Evolutionary conservation across 2,329 filamentous ascomycete genomes (phyloP).

Genomic region (Anisogramma anomala): DNA sequence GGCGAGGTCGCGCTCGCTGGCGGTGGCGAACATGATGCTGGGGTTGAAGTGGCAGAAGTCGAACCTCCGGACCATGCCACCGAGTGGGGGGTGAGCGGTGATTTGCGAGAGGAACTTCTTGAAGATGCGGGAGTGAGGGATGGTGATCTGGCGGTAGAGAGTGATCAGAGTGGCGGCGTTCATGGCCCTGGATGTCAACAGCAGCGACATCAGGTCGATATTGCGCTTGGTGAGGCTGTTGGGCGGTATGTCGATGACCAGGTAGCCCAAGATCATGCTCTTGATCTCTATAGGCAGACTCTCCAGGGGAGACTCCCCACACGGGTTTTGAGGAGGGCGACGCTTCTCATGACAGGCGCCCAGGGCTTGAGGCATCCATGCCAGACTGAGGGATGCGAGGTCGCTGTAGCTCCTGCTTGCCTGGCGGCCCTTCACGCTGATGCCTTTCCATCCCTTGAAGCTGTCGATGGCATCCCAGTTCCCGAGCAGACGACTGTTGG

Average conservation of each 20-base stretch:
- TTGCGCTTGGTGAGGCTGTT: constrained; percentile 68
- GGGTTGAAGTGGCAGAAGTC: constrained; percentile 84
- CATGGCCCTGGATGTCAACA: constrained; percentile 63
- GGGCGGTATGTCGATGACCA: constrained; percentile 62
- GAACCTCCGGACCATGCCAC: constrained; percentile 63
- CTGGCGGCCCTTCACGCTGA: constrained; percentile 45
- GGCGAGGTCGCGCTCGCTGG: constrained; percentile 61
- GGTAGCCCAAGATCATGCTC: constrained; percentile 60
- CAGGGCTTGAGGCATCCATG: constrained; percentile 35
- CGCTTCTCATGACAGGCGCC: constrained; percentile 13
- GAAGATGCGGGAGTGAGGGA: constrained; percentile 74
- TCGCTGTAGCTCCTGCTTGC: constrained; percentile 52
- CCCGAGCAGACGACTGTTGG: constrained; percentile 44
- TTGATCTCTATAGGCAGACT: constrained; percentile 58
- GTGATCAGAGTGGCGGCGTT: constrained; percentile 63
- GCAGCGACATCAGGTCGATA: constrained; percentile 62
- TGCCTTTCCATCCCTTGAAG: constrained; percentile 53
- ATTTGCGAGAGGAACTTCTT: constrained; percentile 67
- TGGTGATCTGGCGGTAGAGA: constrained; percentile 68
- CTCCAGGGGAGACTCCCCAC: constrained; percentile 51
- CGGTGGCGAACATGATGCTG: constrained; percentile 62
- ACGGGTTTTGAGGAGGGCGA: constrained; percentile 15
- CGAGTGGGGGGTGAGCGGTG: constrained; percentile 52
- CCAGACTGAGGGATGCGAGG: constrained; percentile 42
- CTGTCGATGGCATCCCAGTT: constrained; percentile 46